Conservation (phyloP, 495 filamentous ascomycete genomes). For the Parachaetomium inaequale region DNA sequence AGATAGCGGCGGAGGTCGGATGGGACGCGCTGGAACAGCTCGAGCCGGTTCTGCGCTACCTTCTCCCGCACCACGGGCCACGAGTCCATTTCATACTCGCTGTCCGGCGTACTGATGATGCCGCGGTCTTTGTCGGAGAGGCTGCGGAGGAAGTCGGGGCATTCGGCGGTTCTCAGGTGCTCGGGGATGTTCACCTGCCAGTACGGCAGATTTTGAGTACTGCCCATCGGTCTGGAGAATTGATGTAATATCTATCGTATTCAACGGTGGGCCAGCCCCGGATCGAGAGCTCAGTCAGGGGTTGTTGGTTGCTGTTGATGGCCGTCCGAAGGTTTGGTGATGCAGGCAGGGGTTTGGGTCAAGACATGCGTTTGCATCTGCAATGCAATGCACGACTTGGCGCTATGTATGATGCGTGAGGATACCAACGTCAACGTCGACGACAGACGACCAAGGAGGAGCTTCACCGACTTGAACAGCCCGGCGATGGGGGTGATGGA, state of each 20-base stretch:
- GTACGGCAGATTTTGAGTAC: conserved; percentile 53
- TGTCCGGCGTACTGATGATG: conserved; percentile 64
- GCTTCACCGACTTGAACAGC: conserved; percentile 1
- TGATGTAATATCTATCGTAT: too few relatives aligned
- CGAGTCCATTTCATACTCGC: conserved; percentile 50
- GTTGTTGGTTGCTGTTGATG: background rate
- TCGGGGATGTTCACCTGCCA: conserved; percentile 77
- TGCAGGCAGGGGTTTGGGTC: background rate
- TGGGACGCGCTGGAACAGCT: conserved; percentile 69
- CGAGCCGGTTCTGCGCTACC: conserved; percentile 62
- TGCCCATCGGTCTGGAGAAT: conserved; percentile 23
- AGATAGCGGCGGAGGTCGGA: conserved; percentile 71
- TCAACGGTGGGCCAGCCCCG: background rate
- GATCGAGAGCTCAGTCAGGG: background rate
- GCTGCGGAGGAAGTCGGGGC: conserved; percentile 64
- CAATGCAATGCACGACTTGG: conserved; percentile 1
- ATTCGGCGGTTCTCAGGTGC: conserved; percentile 55
- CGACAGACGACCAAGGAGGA: background rate
- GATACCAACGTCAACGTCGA: background rate
- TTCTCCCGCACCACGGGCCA: conserved; percentile 64
- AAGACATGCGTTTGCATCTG: background rate
- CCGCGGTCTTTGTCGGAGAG: conserved; percentile 53
- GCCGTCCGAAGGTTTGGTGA: background rate
- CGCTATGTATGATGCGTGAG: background rate
- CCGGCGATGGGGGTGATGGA: background rate